phyloP scores from a whole-genome alignment of 129 eudicot species.

The Lonicera japonica region DNA sequence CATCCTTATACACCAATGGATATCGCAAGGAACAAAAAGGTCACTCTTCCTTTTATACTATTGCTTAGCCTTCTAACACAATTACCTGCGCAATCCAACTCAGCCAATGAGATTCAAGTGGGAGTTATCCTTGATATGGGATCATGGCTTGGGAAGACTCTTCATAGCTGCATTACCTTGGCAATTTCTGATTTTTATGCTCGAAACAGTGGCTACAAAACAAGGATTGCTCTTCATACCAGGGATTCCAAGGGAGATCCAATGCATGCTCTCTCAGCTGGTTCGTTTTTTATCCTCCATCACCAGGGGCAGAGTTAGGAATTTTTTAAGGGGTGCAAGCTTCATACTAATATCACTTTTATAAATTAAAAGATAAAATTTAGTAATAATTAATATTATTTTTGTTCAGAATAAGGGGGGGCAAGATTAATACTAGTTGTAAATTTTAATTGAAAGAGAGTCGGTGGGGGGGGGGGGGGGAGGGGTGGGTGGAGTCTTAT shows the following conservation, averaged over 20 bases:
- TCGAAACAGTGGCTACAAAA: neutral
- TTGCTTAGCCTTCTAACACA: neutral
- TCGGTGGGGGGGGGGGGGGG: too few relatives aligned
- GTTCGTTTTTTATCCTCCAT: conserved; percentile 5
- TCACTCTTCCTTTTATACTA: neutral
- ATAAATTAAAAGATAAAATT: too few relatives aligned
- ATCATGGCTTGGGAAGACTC: conserved; percentile 5
- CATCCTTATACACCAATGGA: neutral
- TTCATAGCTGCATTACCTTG: conserved; percentile 7
- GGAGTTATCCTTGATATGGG: conserved; percentile 16
- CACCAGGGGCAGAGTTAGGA: too few relatives aligned
- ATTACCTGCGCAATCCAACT: neutral
- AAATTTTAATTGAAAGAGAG: too few relatives aligned
- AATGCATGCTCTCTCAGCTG: conserved; percentile 16
- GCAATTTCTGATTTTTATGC: conserved; percentile 4
- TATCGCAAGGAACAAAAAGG: neutral
- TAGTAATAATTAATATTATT: too few relatives aligned
- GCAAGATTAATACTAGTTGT: too few relatives aligned
- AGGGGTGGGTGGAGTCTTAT: too few relatives aligned
- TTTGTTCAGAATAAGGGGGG: too few relatives aligned
- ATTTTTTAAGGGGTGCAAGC: too few relatives aligned
- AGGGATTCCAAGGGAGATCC: conserved; percentile 31
- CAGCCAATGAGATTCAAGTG: neutral
- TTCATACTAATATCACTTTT: too few relatives aligned
- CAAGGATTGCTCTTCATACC: conserved; percentile 9